Percentiles rank a stretch among this genome's conserved stretches.
Evolutionary conservation across 73 alveolate species (phyloP).

Genomic region (Stentor coeruleus): DNA sequence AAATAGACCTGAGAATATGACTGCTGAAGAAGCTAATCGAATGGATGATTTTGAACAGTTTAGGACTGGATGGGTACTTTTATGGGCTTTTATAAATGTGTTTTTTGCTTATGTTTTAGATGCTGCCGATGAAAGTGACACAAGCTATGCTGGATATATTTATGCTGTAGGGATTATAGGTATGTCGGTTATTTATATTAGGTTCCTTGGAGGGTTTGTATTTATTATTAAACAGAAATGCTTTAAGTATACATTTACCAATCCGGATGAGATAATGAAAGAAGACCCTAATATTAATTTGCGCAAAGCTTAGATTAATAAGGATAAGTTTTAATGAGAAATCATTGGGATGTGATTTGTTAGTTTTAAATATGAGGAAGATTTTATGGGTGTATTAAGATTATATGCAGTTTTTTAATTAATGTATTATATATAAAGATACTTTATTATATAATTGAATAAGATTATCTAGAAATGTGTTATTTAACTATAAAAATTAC

Average conservation of each 20-base stretch:
- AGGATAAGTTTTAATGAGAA: too few relatives aligned
- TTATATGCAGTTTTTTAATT: too few relatives aligned
- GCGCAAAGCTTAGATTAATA: too few relatives aligned
- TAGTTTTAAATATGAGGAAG: too few relatives aligned
- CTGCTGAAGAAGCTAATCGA: not conserved
- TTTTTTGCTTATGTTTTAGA: constrained; percentile 13
- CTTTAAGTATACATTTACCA: not conserved
- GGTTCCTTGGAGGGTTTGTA: constrained; percentile 6
- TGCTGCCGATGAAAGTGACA: not conserved
- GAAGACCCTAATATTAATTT: too few relatives aligned
- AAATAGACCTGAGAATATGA: constrained; percentile 14
- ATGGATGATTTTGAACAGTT: constrained; percentile 14
- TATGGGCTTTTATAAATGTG: constrained; percentile 6
- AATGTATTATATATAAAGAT: too few relatives aligned
- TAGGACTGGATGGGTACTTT: constrained; percentile 14
- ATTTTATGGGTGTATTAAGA: too few relatives aligned
- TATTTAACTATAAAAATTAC: too few relatives aligned
- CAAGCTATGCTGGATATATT: not conserved
- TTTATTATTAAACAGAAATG: not conserved
- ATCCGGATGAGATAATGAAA: too few relatives aligned
- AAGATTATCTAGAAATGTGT: too few relatives aligned
- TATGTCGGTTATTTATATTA: not conserved
- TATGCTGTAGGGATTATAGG: not conserved
- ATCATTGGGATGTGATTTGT: too few relatives aligned
- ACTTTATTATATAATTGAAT: too few relatives aligned